A percentile compares a stretch with the other conserved stretches of the same genome.
These are phyloP conservation scores for Debaryomyces coudertii DNA, from an alignment of 1,139 yeast species.

Conservation along the genomic window DNA sequence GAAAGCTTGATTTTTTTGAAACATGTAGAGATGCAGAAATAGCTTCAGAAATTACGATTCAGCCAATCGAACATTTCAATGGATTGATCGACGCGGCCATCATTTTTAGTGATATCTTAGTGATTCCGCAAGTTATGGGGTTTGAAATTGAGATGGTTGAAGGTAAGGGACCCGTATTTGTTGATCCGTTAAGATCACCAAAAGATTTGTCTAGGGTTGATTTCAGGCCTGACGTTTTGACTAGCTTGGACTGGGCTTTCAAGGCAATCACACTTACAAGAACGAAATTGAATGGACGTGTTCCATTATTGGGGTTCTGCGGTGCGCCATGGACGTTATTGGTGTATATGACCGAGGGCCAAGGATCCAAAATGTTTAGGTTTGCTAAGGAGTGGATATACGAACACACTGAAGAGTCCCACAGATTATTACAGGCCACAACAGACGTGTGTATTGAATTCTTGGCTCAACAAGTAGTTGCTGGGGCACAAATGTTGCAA, in stretches of 20 bases:
- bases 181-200: conserved; percentile 79
- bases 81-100: conserved; percentile 96
- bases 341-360: conserved; percentile 98
- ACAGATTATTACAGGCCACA: conserved; percentile 70
- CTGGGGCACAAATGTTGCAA: conserved; percentile 97
- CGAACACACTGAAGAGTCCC: conserved; percentile 72
- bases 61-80: conserved; percentile 87
- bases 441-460: conserved; percentile 92
- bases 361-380: conserved; percentile 89
- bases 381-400: conserved; percentile 93
- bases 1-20: conserved; percentile 85
- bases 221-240: conserved; percentile 66
- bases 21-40: conserved; percentile 92
- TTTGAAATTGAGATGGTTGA: conserved; percentile 93
- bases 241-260: conserved; percentile 92
- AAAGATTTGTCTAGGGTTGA: conserved; percentile 64
- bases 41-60: conserved; percentile 92
- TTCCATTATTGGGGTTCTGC: conserved; percentile 91
- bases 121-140: conserved; percentile 98
- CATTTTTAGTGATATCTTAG: conserved; percentile 91
- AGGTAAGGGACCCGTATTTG: conserved; percentile 93
- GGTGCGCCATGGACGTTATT: conserved; percentile 98
- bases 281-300: conserved; percentile 80
- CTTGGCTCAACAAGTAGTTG: conserved; percentile 90
- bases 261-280: conserved; percentile 89